These are phyloP conservation scores for Amanita fuliginea DNA, from an alignment of 768 basidiomycete species.

Conservation along the genomic window DNA sequence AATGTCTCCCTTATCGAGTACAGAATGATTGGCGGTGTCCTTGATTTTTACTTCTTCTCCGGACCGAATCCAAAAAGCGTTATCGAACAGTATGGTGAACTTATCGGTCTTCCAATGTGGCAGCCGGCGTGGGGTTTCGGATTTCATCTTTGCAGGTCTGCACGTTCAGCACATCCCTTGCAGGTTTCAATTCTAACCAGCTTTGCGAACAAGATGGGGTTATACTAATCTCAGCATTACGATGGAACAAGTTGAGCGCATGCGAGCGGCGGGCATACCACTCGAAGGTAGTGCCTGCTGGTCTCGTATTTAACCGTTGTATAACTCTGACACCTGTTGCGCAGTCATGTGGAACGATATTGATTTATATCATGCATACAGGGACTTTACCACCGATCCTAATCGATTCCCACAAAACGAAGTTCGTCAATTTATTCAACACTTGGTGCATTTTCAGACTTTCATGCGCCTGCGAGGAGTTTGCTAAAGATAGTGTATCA, in stretches of 20 bases:
- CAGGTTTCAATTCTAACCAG: conserved; percentile 8
- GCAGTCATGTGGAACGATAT: conserved; percentile 74
- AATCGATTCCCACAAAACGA: conserved; percentile 47
- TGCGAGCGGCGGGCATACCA: conserved; percentile 63
- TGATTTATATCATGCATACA: conserved; percentile 56
- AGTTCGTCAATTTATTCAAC: conserved; percentile 39
- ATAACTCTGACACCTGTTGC: not conserved
- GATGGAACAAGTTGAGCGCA: conserved; percentile 35
- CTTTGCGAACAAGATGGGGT: conserved; percentile 26
- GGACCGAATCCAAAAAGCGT: conserved; percentile 49
- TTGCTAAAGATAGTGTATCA: not conserved
- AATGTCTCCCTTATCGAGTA: conserved; percentile 60
- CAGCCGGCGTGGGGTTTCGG: conserved; percentile 72
- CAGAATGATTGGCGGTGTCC: conserved; percentile 59
- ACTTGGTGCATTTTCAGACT: conserved; percentile 32
- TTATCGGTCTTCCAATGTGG: conserved; percentile 62
- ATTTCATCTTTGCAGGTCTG: conserved; percentile 62
- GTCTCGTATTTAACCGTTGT: not conserved
- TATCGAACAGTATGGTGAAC: conserved; percentile 56
- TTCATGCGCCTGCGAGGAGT: conserved; percentile 16
- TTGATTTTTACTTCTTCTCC: conserved; percentile 73
- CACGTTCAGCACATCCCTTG: not conserved
- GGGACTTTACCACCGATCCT: conserved; percentile 64
- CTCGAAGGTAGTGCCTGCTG: conserved; percentile 50
- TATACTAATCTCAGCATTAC: conserved; percentile 44